These are phyloP conservation scores for Colletotrichum filicis DNA, from an alignment of 2,329 filamentous ascomycete genomes.

Conservation along the genomic window DNA sequence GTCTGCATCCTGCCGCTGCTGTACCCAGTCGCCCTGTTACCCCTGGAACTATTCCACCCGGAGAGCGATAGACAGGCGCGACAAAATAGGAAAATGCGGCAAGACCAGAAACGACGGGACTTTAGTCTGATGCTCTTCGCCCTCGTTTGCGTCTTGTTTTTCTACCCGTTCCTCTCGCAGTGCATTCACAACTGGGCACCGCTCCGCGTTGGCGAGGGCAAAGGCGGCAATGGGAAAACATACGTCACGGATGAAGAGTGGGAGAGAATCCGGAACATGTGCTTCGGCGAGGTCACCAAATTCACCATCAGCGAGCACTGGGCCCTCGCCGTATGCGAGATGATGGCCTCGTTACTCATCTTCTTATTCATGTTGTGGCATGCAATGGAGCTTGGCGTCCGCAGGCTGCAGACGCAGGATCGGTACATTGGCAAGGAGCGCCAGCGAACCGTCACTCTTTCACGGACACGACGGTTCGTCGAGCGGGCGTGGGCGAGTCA, in stretches of 20 bases:
- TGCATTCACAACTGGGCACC: conserved; percentile 38
- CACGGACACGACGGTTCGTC: background rate
- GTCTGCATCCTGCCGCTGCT: conserved; percentile 40
- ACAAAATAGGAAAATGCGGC: background rate
- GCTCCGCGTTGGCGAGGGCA: conserved; percentile 29
- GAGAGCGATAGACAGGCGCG: background rate
- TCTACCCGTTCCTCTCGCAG: conserved; percentile 40
- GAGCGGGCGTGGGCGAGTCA: background rate
- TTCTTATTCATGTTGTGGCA: conserved; percentile 11
- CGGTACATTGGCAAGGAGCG: background rate
- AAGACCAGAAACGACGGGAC: background rate
- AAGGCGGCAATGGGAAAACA: background rate
- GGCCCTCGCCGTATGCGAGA: background rate
- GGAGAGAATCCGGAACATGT: background rate
- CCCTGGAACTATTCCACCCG: background rate
- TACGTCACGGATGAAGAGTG: background rate
- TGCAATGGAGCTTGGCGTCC: background rate
- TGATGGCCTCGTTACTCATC: background rate
- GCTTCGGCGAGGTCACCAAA: background rate
- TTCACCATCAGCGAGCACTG: background rate
- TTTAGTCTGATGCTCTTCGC: conserved; percentile 4
- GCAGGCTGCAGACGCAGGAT: background rate
- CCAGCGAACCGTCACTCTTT: background rate
- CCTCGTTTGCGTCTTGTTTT: conserved; percentile 32
- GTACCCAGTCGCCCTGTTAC: conserved; percentile 35